Conservation (phyloP, 306 rosid genomes). For the Castanea mollissima region DNA sequence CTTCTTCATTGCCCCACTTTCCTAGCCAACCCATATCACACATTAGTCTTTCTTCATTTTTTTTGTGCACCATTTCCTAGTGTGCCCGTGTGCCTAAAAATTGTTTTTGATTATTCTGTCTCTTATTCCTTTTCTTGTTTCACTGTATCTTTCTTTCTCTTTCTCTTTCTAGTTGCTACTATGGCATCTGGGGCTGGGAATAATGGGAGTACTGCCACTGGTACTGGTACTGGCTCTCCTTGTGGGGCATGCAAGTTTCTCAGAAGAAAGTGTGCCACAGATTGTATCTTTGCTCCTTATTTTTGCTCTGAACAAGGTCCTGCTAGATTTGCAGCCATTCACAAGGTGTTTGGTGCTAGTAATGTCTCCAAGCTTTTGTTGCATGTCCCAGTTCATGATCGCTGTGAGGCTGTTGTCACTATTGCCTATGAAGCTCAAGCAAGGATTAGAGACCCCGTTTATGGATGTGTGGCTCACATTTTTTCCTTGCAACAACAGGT, state of each 20-base stretch:
- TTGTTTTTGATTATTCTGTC: conserved; percentile 23
- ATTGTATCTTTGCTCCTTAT: conserved; percentile 91
- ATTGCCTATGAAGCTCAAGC: conserved; percentile 98
- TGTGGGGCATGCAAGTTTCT: conserved; percentile 99
- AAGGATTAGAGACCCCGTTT: conserved; percentile 87
- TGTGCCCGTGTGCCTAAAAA: conserved; percentile 65
- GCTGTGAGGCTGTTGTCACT: conserved; percentile 90
- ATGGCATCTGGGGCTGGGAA: conserved; percentile 44
- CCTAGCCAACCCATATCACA: conserved; percentile 3
- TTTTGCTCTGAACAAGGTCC: conserved; percentile 89
- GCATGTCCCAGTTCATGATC: conserved; percentile 80
- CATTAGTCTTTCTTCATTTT: conserved; percentile 8
- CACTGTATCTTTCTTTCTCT: background rate
- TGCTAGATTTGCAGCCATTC: conserved; percentile 91
- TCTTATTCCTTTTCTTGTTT: background rate
- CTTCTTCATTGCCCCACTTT: conserved; percentile 38
- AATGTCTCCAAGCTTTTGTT: conserved; percentile 78
- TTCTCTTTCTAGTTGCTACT: background rate
- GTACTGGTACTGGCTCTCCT: conserved; percentile 64
- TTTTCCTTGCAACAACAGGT: conserved; percentile 97
- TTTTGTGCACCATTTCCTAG: conserved; percentile 65
- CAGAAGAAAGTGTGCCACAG: conserved; percentile 77
- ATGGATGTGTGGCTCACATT: conserved; percentile 96
- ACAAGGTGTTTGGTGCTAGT: conserved; percentile 95
- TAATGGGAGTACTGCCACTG: background rate